Evolutionary conservation across 176 grass and related monocot species (phyloP), one percentile per base, ranked within the genome.

Genomic region (Panicum miliaceum): DNA sequence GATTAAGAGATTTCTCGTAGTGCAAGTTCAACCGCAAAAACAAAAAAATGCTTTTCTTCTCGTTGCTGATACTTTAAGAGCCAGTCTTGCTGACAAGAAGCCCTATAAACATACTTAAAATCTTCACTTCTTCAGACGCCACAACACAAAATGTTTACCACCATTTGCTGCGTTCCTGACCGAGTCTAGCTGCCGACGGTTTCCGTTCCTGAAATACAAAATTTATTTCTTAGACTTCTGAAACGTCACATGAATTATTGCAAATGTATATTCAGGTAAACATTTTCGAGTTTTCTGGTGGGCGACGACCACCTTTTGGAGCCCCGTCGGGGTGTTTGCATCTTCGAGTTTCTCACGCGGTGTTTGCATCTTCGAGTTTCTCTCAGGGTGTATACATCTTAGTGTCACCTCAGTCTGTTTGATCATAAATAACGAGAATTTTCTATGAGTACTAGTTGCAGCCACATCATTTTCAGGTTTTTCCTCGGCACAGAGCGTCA

Each of bases 291-390:
- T 52, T 52, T 52, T 18, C 16, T 52, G 50, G 6, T 19, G 4
- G 5, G 50, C 4, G 6, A 4, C 16, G 15, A 52, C 14, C 50
- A 52, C 50, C 50, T 52, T 1, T 50, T 50, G 47, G 47, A 50
- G 47, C 14, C 12, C 36, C 35, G 20, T 45, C 6, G 53, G 83
- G 82, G 25, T 77, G 82, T 76, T 58, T 67, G 19, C 48, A 46
- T 66, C 48, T 77, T 77, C 82, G 82, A 84, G 61, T 27, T n/a
- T 57, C 54, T 51, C 69, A 47, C 40, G 13, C 18, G 81, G 26
- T 60, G 18, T 23, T 11, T 72, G 38, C 37, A 57, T 60, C 80
- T 71, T 82, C 66, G 66, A 43, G 79, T 52, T 10, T 42, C 36
- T 56, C 13, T 22, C 78, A 59, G 34, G 42, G 26, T 7, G 16